A percentile compares a stretch with the other conserved stretches of the same genome.
Conservation (phyloP, 2,329 filamentous ascomycete species). For the Penicillium sp. region DNA sequence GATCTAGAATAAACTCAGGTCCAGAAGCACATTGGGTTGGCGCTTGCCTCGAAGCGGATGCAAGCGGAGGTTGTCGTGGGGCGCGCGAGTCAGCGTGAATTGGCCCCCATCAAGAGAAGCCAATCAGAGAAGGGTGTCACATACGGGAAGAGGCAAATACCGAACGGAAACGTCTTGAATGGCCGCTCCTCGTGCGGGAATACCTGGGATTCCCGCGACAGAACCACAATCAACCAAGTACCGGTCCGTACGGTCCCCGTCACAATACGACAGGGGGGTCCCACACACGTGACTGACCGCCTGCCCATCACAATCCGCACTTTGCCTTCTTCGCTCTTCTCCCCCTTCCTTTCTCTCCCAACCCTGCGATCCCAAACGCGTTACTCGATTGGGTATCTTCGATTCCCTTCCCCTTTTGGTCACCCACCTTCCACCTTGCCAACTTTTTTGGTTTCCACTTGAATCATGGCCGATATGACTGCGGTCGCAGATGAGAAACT, state of each 20-base stretch:
- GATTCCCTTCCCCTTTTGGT: slow-evolving; percentile 43
- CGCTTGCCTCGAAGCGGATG: slow-evolving; percentile 13
- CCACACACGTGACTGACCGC: slow-evolving; percentile 28
- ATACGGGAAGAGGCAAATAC: slow-evolving; percentile 5
- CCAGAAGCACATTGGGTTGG: slow-evolving; percentile 12
- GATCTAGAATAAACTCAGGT: slow-evolving; percentile 7
- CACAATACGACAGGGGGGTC: neutral
- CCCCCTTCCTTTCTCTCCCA: slow-evolving; percentile 33
- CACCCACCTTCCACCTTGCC: slow-evolving; percentile 5
- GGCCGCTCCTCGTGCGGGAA: neutral
- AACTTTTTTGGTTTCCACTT: slow-evolving; percentile 9
- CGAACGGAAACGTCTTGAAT: neutral
- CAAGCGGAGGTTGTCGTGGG: slow-evolving; percentile 12
- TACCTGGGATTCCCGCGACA: slow-evolving; percentile 1
- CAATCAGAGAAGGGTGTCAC: slow-evolving; percentile 1
- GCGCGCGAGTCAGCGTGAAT: slow-evolving; percentile 3
- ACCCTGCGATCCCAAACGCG: slow-evolving; percentile 42
- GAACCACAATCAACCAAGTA: too few relatives aligned
- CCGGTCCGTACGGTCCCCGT: neutral
- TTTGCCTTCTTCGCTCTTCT: slow-evolving; percentile 35
- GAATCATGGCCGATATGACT: slow-evolving; percentile 69
- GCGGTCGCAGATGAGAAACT: slow-evolving; percentile 71
- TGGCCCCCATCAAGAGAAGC: slow-evolving; percentile 4
- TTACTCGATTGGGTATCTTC: slow-evolving; percentile 45
- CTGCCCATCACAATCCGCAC: slow-evolving; percentile 26